Evolutionary conservation across 2,329 filamentous ascomycete species (phyloP), one percentile per base, ranked within the genome.

Genomic region (Cladobotryum protrusum): DNA sequence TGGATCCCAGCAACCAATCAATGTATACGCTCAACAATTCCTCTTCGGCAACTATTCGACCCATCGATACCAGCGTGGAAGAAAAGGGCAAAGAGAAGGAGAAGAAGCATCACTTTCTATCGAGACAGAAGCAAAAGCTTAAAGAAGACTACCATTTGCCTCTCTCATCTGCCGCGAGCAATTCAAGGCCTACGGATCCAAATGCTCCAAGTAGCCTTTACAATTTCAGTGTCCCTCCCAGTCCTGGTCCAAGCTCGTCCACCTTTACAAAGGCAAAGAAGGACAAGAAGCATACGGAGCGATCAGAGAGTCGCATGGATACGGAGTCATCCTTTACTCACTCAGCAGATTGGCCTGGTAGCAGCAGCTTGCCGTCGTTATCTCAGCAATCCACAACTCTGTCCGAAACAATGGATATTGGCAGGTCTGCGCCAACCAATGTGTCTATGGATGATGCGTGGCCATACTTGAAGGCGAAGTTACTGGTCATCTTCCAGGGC

Each of bases 381-480:
- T 63, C 68, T 7, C 70, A 70, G 42, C 64, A 69, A 45, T 69
- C 73, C 13, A 69, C 71, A 34, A 47, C 20, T 17, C 64, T 77
- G 39, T 76, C 77, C 43, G 80, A 84, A 47, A 67, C 75, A 9
- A 67, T 77, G 17, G 81, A 84, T 57, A 68, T 77, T 11, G 68
- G 69, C 39, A 82, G 78, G 57, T 83, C 68, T 3, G 66, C 63
- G 24, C 83, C 85, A 1, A 71, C 88, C 13, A 80, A 83, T 57
- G 86, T 85, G 58, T 83, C 89, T 77, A 81, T 80, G 19, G 88
- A 93, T 57, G 87, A 93, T 65, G 89, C 88, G 5, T 93, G 88
- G 88, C 87, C 88, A 0, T 81, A 87, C 51, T 67, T 93, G 15
- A 89, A 86, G 65, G 83, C 86, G 3, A 85, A 87, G 57, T 72